Evolutionary conservation across 371 early-diverging fungal species (phyloP).

Genomic region (Mortierella sp.): DNA sequence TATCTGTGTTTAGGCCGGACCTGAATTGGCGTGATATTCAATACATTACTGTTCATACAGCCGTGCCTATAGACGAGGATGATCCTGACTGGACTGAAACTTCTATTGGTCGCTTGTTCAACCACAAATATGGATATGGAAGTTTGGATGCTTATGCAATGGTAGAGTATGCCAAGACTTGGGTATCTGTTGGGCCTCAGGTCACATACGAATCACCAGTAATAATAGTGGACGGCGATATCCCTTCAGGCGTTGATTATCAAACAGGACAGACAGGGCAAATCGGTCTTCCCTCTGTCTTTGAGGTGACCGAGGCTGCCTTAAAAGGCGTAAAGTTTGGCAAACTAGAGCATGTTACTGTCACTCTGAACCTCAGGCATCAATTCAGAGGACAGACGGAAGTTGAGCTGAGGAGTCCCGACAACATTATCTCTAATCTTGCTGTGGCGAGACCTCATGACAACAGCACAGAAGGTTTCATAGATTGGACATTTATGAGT

Average conservation of each 20-base stretch:
- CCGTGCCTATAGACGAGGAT: conserved; percentile 75
- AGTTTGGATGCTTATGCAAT: conserved; percentile 85
- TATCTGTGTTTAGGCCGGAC: conserved; percentile 72
- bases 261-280: conserved; percentile 72
- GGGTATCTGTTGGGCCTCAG: conserved; percentile 75
- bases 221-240: conserved; percentile 60
- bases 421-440: conserved; percentile 75
- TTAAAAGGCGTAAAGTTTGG: conserved; percentile 64
- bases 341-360: conserved; percentile 86
- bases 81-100: conserved; percentile 75
- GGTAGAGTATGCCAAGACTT: conserved; percentile 83
- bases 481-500: conserved; percentile 94
- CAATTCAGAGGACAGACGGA: conserved; percentile 85
- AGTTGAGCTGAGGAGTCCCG: conserved; percentile 80
- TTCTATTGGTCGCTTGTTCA: conserved; percentile 79
- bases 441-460: conserved; percentile 76
- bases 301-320: conserved; percentile 59
- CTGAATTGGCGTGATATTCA: conserved; percentile 94
- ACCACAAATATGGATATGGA: conserved; percentile 94
- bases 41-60: conserved; percentile 82
- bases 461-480: conserved; percentile 76
- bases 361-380: conserved; percentile 84
- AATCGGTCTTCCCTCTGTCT: conserved; percentile 54
- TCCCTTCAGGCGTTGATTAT: conserved; percentile 74
- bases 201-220: conserved; percentile 63